Percentiles rank a stretch among this genome's conserved stretches.
Evolutionary conservation across 495 filamentous ascomycete genomes (phyloP).

Genomic region (Pyrenula massariospora): DNA sequence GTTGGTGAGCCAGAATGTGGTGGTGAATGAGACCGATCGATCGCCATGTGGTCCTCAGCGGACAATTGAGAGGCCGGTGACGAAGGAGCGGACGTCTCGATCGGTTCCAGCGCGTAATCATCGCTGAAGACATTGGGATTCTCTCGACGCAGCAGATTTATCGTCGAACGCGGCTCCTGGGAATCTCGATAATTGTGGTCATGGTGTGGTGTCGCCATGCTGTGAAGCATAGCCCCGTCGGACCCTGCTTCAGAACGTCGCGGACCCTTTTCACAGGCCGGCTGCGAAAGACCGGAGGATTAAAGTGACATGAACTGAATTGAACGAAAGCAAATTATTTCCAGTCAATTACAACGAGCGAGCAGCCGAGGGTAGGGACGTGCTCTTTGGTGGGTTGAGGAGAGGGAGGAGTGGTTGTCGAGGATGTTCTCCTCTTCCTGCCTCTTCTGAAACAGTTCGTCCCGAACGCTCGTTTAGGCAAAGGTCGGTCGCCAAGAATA

Average conservation of each 20-base stretch:
- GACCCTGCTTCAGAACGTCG: background rate
- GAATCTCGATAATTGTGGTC: background rate
- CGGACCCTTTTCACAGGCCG: background rate
- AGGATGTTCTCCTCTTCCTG: background rate
- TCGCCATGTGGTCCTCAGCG: conserved; percentile 23
- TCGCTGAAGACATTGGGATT: conserved; percentile 43
- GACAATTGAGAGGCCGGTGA: conserved; percentile 21
- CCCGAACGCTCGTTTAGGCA: background rate
- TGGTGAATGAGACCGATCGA: conserved; percentile 12
- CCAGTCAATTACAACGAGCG: background rate
- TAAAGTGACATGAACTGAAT: background rate
- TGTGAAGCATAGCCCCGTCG: background rate
- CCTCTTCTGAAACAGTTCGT: background rate
- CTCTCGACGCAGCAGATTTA: background rate
- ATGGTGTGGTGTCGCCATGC: background rate
- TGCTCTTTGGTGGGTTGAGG: background rate
- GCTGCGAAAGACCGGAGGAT: background rate
- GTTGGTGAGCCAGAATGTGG: conserved; percentile 14
- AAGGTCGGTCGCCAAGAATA: background rate
- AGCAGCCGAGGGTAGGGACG: background rate
- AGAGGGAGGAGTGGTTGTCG: background rate
- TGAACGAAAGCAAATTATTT: background rate
- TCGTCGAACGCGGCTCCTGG: background rate
- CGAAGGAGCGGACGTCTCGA: conserved; percentile 22
- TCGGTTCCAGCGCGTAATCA: conserved; percentile 36